Conservation (phyloP, 2,329 filamentous ascomycete species). For the Xylogone sp. region DNA sequence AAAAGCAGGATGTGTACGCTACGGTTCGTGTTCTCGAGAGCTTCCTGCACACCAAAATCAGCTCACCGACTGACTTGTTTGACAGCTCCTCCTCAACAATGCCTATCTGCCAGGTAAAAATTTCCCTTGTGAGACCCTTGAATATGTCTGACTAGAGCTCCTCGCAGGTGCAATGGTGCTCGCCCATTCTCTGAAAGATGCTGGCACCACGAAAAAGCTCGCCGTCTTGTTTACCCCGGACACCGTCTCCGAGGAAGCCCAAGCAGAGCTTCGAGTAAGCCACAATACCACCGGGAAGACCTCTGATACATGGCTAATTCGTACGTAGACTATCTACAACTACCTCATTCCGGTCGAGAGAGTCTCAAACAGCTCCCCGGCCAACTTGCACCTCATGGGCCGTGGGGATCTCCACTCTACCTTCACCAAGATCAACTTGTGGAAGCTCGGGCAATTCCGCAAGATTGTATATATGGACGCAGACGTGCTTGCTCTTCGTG, state of each 20-base stretch:
- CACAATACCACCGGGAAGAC: neutral
- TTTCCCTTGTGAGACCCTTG: constrained; percentile 8
- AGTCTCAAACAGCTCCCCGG: constrained; percentile 71
- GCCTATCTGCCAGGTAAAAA: constrained; percentile 81
- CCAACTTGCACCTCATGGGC: constrained; percentile 88
- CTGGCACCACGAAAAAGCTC: constrained; percentile 79
- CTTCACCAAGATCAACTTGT: constrained; percentile 95
- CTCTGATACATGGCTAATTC: constrained; percentile 9
- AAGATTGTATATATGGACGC: constrained; percentile 95
- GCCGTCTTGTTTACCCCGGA: constrained; percentile 81
- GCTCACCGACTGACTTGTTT: constrained; percentile 6
- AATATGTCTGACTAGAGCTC: constrained; percentile 16
- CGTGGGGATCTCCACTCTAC: constrained; percentile 85
- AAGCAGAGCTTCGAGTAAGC: constrained; percentile 73
- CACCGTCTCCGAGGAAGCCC: constrained; percentile 68
- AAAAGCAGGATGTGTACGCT: constrained; percentile 59
- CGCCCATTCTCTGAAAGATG: constrained; percentile 91
- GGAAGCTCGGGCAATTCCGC: constrained; percentile 85
- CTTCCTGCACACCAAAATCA: too few species aligned
- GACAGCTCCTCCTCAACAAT: constrained; percentile 86
- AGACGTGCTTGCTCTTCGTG: constrained; percentile 85
- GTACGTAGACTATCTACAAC: constrained; percentile 71
- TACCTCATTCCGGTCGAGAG: constrained; percentile 80
- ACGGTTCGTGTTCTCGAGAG: constrained; percentile 46
- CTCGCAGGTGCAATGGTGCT: constrained; percentile 80